Conservation (phyloP, 2,329 filamentous ascomycete genomes). For the Clarireedia sp. region DNA sequence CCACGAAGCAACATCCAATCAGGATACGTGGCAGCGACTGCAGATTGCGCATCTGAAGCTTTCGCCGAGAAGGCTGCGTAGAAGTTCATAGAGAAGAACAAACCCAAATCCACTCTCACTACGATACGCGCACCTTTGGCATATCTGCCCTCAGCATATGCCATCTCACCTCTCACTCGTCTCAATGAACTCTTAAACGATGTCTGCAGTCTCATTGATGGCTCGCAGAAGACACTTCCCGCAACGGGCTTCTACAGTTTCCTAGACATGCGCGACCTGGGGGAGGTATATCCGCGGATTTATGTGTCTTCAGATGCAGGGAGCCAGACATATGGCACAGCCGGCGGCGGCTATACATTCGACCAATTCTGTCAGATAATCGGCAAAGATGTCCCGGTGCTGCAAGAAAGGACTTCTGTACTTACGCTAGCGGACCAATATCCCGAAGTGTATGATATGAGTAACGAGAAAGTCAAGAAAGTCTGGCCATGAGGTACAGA, state of each 20-base stretch:
- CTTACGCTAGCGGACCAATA: constrained; percentile 10
- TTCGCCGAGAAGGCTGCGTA: constrained; percentile 61
- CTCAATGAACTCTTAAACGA: constrained; percentile 67
- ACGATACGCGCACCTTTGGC: constrained; percentile 55
- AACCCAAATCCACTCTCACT: constrained; percentile 48
- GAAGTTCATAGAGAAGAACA: constrained; percentile 46
- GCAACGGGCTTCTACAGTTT: constrained; percentile 41
- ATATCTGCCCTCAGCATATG: constrained; percentile 53
- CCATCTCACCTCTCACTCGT: constrained; percentile 48
- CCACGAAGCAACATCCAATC: constrained; percentile 33
- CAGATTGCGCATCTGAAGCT: constrained; percentile 40
- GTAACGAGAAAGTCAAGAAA: constrained; percentile 20
- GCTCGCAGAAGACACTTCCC: constrained; percentile 45
- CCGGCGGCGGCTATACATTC: constrained; percentile 51
- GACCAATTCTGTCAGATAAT: constrained; percentile 49
- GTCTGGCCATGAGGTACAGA: constrained; percentile 21
- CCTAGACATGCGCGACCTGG: constrained; percentile 53
- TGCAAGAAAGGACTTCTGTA: constrained; percentile 39
- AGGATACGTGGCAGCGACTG: constrained; percentile 11
- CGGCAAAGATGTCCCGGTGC: constrained; percentile 43
- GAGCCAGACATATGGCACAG: constrained; percentile 53
- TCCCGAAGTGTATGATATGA: constrained; percentile 18
- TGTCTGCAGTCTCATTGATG: constrained; percentile 57
- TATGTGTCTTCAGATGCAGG: constrained; percentile 47
- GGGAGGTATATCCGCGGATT: constrained; percentile 50